phyloP scores from a whole-genome alignment of 345 rosid species.

The Anacardium occidentale region DNA sequence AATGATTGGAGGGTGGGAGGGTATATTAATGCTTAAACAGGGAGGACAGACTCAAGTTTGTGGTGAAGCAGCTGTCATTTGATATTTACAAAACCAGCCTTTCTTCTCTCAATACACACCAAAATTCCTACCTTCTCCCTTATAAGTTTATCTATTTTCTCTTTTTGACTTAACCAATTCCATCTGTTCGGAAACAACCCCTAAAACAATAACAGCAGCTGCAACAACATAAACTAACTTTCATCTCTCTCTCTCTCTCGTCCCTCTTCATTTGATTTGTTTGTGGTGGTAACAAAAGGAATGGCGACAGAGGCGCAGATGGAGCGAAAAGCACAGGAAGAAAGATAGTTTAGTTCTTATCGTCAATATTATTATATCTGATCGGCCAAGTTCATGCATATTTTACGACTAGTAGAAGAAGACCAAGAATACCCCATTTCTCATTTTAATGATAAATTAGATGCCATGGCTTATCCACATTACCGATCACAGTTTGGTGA shows the following conservation, averaged over 20 bases:
- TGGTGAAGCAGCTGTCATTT: conserved; percentile 52
- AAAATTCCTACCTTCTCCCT: conserved; percentile 58
- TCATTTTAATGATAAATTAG: conserved; percentile 16
- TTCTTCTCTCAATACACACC: conserved; percentile 37
- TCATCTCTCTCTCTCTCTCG: conserved; percentile 23
- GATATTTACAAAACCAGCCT: conserved; percentile 39
- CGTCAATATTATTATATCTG: conserved; percentile 4
- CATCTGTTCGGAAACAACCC: conserved; percentile 8
- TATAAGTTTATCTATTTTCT: too few species aligned
- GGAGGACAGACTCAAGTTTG: conserved; percentile 49
- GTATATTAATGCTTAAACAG: conserved; percentile 58
- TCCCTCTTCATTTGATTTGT: conserved; percentile 24
- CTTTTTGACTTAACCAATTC: conserved; percentile 28
- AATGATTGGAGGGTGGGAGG: conserved; percentile 42
- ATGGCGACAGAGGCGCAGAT: conserved; percentile 13
- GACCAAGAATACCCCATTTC: background rate
- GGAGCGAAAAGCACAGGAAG: conserved; percentile 18
- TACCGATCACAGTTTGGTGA: conserved; percentile 94
- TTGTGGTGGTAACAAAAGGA: conserved; percentile 14
- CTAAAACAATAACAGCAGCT: conserved; percentile 16
- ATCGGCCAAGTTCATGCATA: conserved; percentile 21
- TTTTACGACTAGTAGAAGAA: background rate
- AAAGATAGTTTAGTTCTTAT: conserved; percentile 4
- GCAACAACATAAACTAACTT: conserved; percentile 18
- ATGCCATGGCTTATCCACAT: conserved; percentile 51